Evolutionary conservation across 768 basidiomycete species (phyloP), one percentile per base, ranked within the genome.

Genomic region (Collybiopsis confluens): DNA sequence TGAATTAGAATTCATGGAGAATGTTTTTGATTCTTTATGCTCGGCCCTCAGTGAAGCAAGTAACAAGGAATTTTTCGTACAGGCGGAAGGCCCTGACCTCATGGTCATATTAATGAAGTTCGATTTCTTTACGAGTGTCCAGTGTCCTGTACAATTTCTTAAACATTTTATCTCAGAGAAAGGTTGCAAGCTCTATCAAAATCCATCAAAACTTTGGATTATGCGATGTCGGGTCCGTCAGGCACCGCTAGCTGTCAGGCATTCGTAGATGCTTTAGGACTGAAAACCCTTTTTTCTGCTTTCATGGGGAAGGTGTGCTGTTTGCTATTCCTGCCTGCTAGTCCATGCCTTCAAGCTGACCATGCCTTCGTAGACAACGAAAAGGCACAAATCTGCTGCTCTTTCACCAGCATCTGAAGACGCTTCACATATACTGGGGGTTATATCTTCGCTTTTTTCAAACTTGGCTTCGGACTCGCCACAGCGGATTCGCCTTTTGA

Each of bases 61-160:
- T 44, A 82, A 88, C 65, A 98, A 98, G 69, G 67, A 77, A 16
- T 69, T 84, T 3, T 98, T 99, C 70, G 71, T 93, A n/a, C 81
- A 85, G 9, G 86, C 86, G 18, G 97, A 99, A 68, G 97, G 97
- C 1, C 83, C 93, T 13, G 97, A 99, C 62, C 78, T 99, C 30
- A 98, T 98, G 94, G 80, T 97, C n/a, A 75, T 98, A 58, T 89
- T 97, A 81, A 94, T 98, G 88, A 96, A 89, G 93, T 95, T 60
- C 42, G 83, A 71, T 26, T 36, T 51, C 7, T 33, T 43, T 20
- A 23, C 38, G 37, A 42, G 5, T 24, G 27, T 23, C 4, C 15
- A 52, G 44, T n/a, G n/a, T 35, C 15, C 36, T 21, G 15, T 23
- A 7, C 23, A 16, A 23, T 9, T 4, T 13, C 44, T 54, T 20